Conservation (phyloP, 805 yeast genomes). For the Pichia nanzhaoensis region DNA sequence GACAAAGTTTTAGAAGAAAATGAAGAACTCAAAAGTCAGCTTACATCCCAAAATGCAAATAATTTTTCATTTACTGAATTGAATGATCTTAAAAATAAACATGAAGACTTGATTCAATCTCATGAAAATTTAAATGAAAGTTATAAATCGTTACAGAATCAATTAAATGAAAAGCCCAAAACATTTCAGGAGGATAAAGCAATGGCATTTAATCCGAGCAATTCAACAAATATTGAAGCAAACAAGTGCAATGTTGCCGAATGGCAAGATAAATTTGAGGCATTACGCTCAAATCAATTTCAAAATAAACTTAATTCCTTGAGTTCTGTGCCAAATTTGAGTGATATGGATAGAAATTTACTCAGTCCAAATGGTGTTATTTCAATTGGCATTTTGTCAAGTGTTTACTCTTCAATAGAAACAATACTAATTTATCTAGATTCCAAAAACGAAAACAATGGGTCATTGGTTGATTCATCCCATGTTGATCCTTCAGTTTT, state of each 20-base stretch:
- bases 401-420: conserved; percentile 45
- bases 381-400: conserved; percentile 37
- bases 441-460: conserved; percentile 13
- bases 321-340: not conserved
- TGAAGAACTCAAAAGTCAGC: conserved; percentile 8
- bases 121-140: conserved; percentile 8
- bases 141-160: conserved; percentile 5
- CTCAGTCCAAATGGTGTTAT: conserved; percentile 37
- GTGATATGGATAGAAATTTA: conserved; percentile 2
- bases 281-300: conserved; percentile 31
- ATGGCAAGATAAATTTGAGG: conserved; percentile 49
- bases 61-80: not conserved
- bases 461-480: not conserved
- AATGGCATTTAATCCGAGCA: too few species aligned
- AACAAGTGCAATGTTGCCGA: conserved; percentile 24
- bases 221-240: too few species aligned
- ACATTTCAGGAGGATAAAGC: not conserved
- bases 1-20: conserved; percentile 15
- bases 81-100: conserved; percentile 8
- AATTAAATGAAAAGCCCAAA: not conserved
- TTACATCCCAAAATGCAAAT: not conserved
- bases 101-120: conserved; percentile 11
- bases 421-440: conserved; percentile 30
- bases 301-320: conserved; percentile 9
- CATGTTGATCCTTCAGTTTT: conserved; percentile 28